phyloP scores from a whole-genome alignment of 73 alveolate genomes.

The Breviolum minutum region DNA sequence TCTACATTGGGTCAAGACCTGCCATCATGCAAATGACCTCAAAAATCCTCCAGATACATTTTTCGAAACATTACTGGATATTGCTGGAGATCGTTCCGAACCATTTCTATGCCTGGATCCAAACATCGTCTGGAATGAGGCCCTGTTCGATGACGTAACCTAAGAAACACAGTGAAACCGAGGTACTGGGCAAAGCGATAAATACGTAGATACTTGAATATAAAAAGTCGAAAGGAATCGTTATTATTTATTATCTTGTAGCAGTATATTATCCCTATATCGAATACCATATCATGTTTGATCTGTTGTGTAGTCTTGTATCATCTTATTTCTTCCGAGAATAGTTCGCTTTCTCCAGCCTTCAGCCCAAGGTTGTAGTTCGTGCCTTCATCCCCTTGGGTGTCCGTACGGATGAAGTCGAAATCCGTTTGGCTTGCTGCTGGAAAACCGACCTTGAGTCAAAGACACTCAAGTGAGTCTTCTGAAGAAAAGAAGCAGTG shows the following conservation, averaged over 20 bases:
- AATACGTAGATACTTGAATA: no score
- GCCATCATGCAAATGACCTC: background rate
- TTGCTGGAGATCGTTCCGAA: background rate
- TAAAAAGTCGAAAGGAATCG: no score
- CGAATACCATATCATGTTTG: no score
- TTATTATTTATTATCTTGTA: no score
- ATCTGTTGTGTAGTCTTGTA: no score
- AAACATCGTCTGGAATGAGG: conserved; percentile 88
- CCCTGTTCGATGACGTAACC: conserved; percentile 93
- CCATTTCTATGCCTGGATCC: conserved; percentile 85
- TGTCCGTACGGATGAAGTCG: conserved; percentile 63
- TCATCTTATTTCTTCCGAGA: no score
- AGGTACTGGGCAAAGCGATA: background rate
- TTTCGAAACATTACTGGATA: no score
- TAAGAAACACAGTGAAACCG: background rate
- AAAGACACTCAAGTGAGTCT: background rate
- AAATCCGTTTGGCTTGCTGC: conserved; percentile 95
- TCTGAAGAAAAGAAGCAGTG: background rate
- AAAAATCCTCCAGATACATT: no score
- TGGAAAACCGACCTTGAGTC: conserved; percentile 77
- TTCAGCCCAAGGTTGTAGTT: no score
- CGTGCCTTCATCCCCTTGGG: background rate
- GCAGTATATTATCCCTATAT: no score
- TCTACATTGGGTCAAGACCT: conserved; percentile 93
- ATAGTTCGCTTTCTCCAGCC: no score